These are phyloP conservation scores for Candida sp. DNA, from an alignment of 1,139 yeast species.

Conservation along the genomic window DNA sequence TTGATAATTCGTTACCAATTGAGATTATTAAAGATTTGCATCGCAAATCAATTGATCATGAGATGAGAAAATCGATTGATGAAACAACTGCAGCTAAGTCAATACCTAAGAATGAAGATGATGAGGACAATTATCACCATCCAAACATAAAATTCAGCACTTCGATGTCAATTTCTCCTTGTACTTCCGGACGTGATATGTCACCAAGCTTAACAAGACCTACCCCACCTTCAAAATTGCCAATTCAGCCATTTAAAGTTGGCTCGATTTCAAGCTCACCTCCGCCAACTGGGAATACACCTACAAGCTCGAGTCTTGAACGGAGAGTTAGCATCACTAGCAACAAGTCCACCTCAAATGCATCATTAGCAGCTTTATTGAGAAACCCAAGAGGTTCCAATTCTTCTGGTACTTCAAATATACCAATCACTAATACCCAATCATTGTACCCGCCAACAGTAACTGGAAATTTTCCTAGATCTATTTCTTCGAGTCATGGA, in stretches of 20 bases:
- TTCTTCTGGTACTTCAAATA: conserved; percentile 27
- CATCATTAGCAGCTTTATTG: conserved; percentile 51
- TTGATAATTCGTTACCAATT: conserved; percentile 1
- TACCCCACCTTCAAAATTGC: conserved; percentile 21
- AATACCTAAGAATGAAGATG: conserved; percentile 1
- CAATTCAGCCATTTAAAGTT: conserved; percentile 57
- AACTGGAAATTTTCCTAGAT: conserved; percentile 29
- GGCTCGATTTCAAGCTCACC: conserved; percentile 57
- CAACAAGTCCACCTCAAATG: conserved; percentile 51
- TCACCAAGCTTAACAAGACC: conserved; percentile 9
- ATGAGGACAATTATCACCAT: conserved; percentile 2
- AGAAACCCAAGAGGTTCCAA: conserved; percentile 44
- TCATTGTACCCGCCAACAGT: conserved; percentile 8
- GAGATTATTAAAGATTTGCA: conserved; percentile 3
- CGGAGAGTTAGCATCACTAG: conserved; percentile 43
- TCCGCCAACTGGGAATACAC: conserved; percentile 25
- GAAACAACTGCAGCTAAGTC: conserved; percentile 1
- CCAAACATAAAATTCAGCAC: conserved; percentile 6
- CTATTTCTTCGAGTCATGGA: conserved; percentile 42
- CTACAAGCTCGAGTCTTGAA: conserved; percentile 29
- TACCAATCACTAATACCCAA: conserved; percentile 18
- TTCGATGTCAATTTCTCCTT: conserved; percentile 30
- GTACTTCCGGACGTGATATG: conserved; percentile 15
- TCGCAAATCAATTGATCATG: conserved; percentile 2
- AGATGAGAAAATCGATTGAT: conserved; percentile 3